Percentiles rank a stretch among this genome's conserved stretches.
These are phyloP conservation scores for Panellus pusillus DNA, from an alignment of 768 basidiomycete genomes.

Conservation along the genomic window DNA sequence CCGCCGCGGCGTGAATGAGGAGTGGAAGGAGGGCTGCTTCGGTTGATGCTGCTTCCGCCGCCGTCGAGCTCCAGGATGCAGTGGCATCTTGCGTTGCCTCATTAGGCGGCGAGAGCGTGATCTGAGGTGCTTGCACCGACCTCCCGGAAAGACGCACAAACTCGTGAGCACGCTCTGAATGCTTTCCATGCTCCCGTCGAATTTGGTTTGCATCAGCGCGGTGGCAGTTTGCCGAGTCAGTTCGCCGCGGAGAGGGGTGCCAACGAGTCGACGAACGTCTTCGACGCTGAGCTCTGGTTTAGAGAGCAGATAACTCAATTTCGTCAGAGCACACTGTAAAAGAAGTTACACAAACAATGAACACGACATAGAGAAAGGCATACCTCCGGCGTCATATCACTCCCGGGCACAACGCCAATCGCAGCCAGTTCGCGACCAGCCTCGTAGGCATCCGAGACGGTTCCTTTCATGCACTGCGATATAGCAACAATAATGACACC, in stretches of 20 bases:
- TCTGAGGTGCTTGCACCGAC: constrained; percentile 35
- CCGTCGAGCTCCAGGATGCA: constrained; percentile 79
- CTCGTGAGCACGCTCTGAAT: constrained; percentile 68
- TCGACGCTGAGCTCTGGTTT: constrained; percentile 71
- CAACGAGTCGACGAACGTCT: constrained; percentile 75
- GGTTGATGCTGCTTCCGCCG: constrained; percentile 67
- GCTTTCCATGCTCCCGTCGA: constrained; percentile 54
- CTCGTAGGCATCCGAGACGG: constrained; percentile 83
- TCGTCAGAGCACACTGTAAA: constrained; percentile 80
- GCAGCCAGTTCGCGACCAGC: constrained; percentile 69
- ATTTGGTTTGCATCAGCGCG: constrained; percentile 42
- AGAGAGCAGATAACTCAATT: constrained; percentile 86
- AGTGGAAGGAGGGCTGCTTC: constrained; percentile 75
- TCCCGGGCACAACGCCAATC: constrained; percentile 80
- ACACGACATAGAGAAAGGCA: background rate
- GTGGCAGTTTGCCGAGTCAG: constrained; percentile 58
- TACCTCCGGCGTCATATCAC: constrained; percentile 97
- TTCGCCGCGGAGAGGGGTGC: constrained; percentile 84
- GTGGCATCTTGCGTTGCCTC: constrained; percentile 42
- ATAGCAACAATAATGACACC: constrained; percentile 91
- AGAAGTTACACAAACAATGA: background rate
- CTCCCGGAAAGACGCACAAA: constrained; percentile 62
- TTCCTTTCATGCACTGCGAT: constrained; percentile 85
- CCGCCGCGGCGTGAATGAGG: constrained; percentile 76
- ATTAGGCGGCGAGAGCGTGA: constrained; percentile 39